Base-by-base conservation (phyloP, 2,329 filamentous ascomycete genomes). In the Fusarium sp. region DNA sequence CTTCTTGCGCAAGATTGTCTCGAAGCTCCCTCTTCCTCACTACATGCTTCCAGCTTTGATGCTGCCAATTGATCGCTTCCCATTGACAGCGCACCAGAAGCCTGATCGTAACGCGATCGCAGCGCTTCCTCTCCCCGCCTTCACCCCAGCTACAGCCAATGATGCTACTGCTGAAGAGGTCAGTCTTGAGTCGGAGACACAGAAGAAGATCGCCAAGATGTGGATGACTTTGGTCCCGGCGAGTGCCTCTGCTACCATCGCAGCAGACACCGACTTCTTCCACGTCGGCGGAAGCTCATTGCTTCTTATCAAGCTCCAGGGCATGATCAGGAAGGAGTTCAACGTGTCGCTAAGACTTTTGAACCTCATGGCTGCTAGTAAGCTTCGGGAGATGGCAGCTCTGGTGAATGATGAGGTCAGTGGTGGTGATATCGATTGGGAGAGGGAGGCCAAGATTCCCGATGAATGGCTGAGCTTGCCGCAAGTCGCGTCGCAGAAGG, bases 311-410 rank as follows among this genome's bases (percentile, higher is more conserved):
- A 66, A 63, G 34, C 62, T 66, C 3, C 62, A 66, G 11, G 58
- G 58, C 24, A 50, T 50, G 20, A 66, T 66, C 12, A 54, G 32
- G 34, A 50, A 66, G 36, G 63, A 39, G 0, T 83, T 87, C 58
- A 61, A 72, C 1, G 75, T 81, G 11, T 52, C 47, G 4, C 14
- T 86, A 0, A 68, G 74, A 0, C 74, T 88, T 1, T n/a, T 75
- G 3, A 70, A 84, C 1, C 77, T 88, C 1, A 82, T 86, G 60
- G 71, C 81, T 8, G 64, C 74, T 1, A 84, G 78, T 61, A 84
- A 82, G 0, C 78, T 88, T 3, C 74, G 75, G 0, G 48, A 44
- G 4, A 86, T 89, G 84, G 82, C 85, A 17, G 26, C 34, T 2
- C 26, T 58, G 18, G 44, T 70, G 28, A 47, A 55, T 1, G 51